Base-by-base conservation (phyloP, 2,329 filamentous ascomycete genomes). In the Sarocladium oryzae region DNA sequence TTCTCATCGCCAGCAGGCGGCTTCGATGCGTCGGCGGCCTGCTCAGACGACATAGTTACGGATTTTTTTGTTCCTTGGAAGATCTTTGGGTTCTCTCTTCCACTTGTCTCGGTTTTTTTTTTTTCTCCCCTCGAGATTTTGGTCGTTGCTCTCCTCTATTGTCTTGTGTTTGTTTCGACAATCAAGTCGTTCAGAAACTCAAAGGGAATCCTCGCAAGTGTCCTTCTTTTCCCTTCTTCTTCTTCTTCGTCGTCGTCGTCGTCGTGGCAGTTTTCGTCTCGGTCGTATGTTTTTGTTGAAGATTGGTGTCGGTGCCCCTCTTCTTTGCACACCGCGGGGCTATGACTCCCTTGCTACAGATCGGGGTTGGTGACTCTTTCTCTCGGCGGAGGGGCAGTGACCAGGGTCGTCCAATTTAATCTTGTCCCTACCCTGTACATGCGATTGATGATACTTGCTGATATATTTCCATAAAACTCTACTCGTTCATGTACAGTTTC, bases 41-140 rank as follows among this genome's bases (percentile, higher is more conserved):
- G 64, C 57, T 68, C 66, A 54, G 68, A 66, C 59, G 65, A 66
- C 68, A 70, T 70, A 57, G 55, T 52, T 21, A 28, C 24, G 23
- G n/a, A n/a, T n/a, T n/a, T n/a, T n/a, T n/a, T n/a, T n/a, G n/a
- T n/a, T n/a, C n/a, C n/a, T n/a, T n/a, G n/a, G n/a, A n/a, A n/a
- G n/a, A n/a, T n/a, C 16, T 35, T 3, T 15, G 26, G 15, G 13
- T 16, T 28, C 21, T 13, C 9, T n/a, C 30, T 49, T 37, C n/a
- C n/a, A n/a, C n/a, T n/a, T n/a, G n/a, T n/a, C n/a, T n/a, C n/a
- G n/a, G n/a, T n/a, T n/a, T n/a, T n/a, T n/a, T n/a, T n/a, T n/a
- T n/a, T n/a, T n/a, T n/a, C n/a, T n/a, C n/a, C n/a, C n/a, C n/a
- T n/a, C n/a, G n/a, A n/a, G n/a, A n/a, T n/a, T n/a, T n/a, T n/a